These are phyloP conservation scores for Dioscorea alata DNA, from an alignment of 106 monocot species.

Conservation along the genomic window DNA sequence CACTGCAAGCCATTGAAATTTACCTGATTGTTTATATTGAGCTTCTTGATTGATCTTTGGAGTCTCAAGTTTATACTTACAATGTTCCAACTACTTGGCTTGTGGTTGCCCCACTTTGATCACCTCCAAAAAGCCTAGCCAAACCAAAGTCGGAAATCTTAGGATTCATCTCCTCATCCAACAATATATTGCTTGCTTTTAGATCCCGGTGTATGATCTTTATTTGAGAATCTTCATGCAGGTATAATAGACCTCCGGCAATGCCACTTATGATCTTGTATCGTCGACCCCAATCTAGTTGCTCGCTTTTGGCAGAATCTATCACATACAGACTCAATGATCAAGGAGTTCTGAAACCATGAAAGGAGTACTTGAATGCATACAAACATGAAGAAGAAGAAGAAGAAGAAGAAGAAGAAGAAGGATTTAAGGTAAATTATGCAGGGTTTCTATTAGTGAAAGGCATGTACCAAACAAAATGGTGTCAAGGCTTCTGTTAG, in stretches of 20 bases:
- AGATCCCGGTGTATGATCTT: constrained; percentile 11
- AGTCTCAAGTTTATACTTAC: neutral
- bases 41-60: neutral
- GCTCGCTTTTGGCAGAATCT: neutral
- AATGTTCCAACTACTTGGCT: constrained; percentile 1
- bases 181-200: constrained; percentile 10
- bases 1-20: neutral
- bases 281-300: constrained; percentile 7
- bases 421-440: too few relatives aligned
- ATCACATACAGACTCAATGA: neutral
- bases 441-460: neutral
- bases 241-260: constrained; percentile 10
- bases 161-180: constrained; percentile 3
- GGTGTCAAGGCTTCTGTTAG: too few relatives aligned
- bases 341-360: neutral
- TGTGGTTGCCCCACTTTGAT: neutral
- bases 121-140: neutral
- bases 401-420: too few relatives aligned
- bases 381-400: too few relatives aligned
- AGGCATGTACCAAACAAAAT: neutral
- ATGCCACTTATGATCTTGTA: neutral
- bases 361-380: neutral
- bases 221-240: constrained; percentile 8
- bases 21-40: neutral
- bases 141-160: constrained; percentile 7